Evolutionary conservation across 306 rosid genomes (phyloP).

Genomic region (Castanea mollissima): DNA sequence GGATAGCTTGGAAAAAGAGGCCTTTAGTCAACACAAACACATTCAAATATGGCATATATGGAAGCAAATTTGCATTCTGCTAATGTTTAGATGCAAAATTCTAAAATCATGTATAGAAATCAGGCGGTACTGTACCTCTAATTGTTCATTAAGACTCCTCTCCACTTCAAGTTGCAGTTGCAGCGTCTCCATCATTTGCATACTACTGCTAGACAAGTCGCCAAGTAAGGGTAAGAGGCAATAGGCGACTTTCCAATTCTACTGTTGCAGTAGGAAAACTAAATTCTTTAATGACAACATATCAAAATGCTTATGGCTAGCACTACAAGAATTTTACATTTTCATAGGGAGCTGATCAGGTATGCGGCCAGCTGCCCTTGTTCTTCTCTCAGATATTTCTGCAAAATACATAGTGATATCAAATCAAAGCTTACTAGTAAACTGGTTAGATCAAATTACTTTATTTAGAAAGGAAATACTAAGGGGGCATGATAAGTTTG

Average conservation of each 20-base stretch:
- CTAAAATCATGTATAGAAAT: not conserved
- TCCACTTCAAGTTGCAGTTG: constrained; percentile 39
- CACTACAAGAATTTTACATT: not conserved
- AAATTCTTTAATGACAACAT: not conserved
- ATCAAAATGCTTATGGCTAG: not conserved
- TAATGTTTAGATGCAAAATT: no score
- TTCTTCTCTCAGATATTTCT: not conserved
- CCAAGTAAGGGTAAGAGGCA: not conserved
- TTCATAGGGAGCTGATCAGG: not conserved
- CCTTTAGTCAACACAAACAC: no score
- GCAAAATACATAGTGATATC: not conserved
- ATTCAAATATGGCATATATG: no score
- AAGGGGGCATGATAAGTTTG: no score
- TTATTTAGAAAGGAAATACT: no score
- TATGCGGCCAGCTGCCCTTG: not conserved
- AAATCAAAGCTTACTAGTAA: not conserved
- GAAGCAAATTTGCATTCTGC: no score
- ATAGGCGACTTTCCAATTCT: not conserved
- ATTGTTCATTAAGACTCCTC: constrained; percentile 36
- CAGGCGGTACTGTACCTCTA: constrained; percentile 24
- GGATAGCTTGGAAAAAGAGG: no score
- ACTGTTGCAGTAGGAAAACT: not conserved
- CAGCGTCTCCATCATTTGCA: constrained; percentile 41
- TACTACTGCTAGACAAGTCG: constrained; percentile 20
- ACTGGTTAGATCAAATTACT: no score